Base-by-base conservation (phyloP, 2,329 filamentous ascomycete genomes). In the Pestalotiopsis sp. region DNA sequence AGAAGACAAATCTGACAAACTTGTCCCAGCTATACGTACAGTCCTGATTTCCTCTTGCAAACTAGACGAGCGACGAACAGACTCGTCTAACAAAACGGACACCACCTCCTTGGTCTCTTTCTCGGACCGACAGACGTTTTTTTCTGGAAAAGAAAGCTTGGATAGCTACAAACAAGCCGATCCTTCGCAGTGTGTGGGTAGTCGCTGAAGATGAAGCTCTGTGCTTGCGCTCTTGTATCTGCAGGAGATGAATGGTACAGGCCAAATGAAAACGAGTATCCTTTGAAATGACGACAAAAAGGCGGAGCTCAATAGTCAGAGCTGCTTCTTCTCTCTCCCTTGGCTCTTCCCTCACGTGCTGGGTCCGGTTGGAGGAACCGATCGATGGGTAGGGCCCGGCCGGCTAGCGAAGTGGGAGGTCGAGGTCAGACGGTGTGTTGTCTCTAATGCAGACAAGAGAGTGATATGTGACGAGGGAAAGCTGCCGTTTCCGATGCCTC, bases 201-300 rank as follows among this genome's bases (percentile, higher is more conserved):
- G 57, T 38, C 80, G 63, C 27, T 14, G 41, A 85, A 88, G 87
- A 90, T 82, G 87, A 88, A 89, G 88, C 88, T 90, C 87, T 89
- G 81, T 90, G 86, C 88, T 88, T 86, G 80, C 83, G 80, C 80
- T 84, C 84, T 82, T 63, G 69, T 17, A 9, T 20, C 49, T 52
- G 45, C 25, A 36, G 57, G 36, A 45, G 25, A 49, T 12, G 57
- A 23, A 27, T 25, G 52, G 56, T 45, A 59, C 63, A 68, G 58
- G 27, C 31, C 27, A 61, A 60, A 66, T 31, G 11, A 66, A 66
- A 65, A 23, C 12, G 23, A 11, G n/a, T 59, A 31, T 27, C 61
- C 62, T 57, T 62, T 40, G 27, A 61, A 25, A 61, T 40, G 59
- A 61, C 20, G 59, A 61, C 59, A n/a, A 40, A 40, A 36, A 17